phyloP scores from a whole-genome alignment of 305 asterid genomes.

The Coffea humblotiana region DNA sequence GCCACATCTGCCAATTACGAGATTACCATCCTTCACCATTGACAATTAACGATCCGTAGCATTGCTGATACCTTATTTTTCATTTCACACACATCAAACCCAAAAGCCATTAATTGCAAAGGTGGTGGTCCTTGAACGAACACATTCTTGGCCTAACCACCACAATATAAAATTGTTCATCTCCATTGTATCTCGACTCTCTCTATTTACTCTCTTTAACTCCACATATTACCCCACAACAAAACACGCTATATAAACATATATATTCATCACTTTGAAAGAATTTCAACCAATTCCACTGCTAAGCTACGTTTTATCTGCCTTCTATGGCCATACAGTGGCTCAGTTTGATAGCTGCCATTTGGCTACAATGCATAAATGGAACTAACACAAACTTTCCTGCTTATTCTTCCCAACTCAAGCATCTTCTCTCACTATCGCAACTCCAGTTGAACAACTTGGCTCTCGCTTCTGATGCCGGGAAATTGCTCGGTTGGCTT shows the following conservation, averaged over 20 bases:
- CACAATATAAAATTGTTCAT: conserved; percentile 12
- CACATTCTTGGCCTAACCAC: conserved; percentile 21
- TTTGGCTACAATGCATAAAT: conserved; percentile 66
- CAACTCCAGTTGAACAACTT: conserved; percentile 72
- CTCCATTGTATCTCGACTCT: neutral
- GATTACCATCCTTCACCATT: neutral
- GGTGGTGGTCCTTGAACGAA: conserved; percentile 14
- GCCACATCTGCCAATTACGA: neutral
- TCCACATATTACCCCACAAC: neutral
- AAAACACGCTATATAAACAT: neutral
- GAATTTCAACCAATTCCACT: neutral
- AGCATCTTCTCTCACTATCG: conserved; percentile 53
- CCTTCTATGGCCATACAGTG: conserved; percentile 58
- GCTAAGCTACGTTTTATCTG: neutral
- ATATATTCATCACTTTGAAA: neutral
- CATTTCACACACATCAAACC: neutral
- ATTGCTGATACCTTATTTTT: neutral
- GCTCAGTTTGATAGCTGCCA: conserved; percentile 63
- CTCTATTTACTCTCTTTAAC: neutral
- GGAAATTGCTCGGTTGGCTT: conserved; percentile 75
- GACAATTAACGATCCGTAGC: neutral
- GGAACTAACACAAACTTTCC: conserved; percentile 79
- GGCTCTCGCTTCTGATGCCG: conserved; percentile 86
- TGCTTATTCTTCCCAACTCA: conserved; percentile 71
- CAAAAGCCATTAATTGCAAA: neutral